Evolutionary conservation across 1,139 yeast species (phyloP).

Genomic region (Candida albicans): DNA sequence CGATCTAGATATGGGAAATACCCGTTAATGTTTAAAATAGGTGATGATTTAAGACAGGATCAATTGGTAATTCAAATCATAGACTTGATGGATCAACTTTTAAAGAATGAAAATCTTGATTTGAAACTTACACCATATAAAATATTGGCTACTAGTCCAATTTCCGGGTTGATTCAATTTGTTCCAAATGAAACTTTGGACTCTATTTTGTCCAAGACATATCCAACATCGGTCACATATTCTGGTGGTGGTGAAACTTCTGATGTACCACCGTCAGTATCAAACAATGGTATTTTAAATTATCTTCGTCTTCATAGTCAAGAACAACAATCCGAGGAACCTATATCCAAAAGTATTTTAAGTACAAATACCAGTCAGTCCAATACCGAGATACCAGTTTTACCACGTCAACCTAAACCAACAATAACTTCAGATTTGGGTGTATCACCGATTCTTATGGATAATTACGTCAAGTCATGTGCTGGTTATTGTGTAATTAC

Average conservation of each 20-base stretch:
- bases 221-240: conserved; percentile 35
- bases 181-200: conserved; percentile 90
- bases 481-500: conserved; percentile 99
- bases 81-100: conserved; percentile 82
- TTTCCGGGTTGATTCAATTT: conserved; percentile 91
- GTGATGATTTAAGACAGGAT: conserved; percentile 95
- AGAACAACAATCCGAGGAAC: conserved; percentile 27
- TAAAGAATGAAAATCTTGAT: conserved; percentile 88
- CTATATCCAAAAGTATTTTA: conserved; percentile 31
- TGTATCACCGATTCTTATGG: conserved; percentile 78
- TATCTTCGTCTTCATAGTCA: conserved; percentile 70
- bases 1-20: conserved; percentile 53
- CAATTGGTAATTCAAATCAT: conserved; percentile 93
- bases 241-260: conserved; percentile 4
- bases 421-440: conserved; percentile 60
- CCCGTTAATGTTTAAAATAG: conserved; percentile 89
- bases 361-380: conserved; percentile 9
- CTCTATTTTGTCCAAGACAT: conserved; percentile 62
- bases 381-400: conserved; percentile 1
- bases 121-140: conserved; percentile 84
- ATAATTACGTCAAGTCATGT: conserved; percentile 89
- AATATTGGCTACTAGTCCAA: conserved; percentile 85
- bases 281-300: conserved; percentile 61
- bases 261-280: conserved; percentile 6
- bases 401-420: conserved; percentile 23